Base-by-base conservation (phyloP, 140 eudicot genomes). In the Erigeron philadelphicus region DNA sequence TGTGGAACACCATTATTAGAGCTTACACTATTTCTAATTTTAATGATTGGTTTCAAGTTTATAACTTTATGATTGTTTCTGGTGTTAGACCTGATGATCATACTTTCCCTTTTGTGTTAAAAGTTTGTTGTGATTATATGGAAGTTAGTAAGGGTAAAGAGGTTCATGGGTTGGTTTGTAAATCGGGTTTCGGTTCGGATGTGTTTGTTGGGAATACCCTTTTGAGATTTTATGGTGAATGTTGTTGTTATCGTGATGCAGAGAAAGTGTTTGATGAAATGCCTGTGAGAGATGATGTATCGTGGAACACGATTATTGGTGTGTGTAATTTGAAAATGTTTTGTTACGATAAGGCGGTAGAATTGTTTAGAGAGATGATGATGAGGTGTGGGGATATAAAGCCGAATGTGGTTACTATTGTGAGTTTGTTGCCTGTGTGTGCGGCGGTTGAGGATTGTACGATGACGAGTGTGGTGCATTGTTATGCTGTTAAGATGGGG, bases 201-300 rank as follows among this genome's bases (percentile, higher is more conserved):
- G 67, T 81, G 76, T 88, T 74, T 73, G 94, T 88, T 64, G 76
- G 81, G 15, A 88, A 86, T 52, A 88, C 94, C 56, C 86, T 86
- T 38, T 68, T 85, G 77, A 55, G 80, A 66, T 81, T 85, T 49
- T 88, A 88, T 49, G 88, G 93, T 2, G 76, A 76, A 55, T 83
- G 87, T 44, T 66, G 80, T 6, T 78, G 56, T 19, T 38, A 75
- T 13, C 40, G 41, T 43, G 60, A 71, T 69, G 93, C 72, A 10
- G 53, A 68, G 72, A 75, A 77, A 0, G 78, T 88, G 94, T 86
- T 88, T 31, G 96, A 81, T 75, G 89, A 88, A 88, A 88, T 88
- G 93, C 59, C 79, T 56, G 75, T 70, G 31, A 81, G 86, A 75
- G 93, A 88, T 35, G 40, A 72, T 19, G 82, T 85, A 47, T 78